Conservation (phyloP, 177 flowering plant genomes). For the Vitis hybrid region DNA sequence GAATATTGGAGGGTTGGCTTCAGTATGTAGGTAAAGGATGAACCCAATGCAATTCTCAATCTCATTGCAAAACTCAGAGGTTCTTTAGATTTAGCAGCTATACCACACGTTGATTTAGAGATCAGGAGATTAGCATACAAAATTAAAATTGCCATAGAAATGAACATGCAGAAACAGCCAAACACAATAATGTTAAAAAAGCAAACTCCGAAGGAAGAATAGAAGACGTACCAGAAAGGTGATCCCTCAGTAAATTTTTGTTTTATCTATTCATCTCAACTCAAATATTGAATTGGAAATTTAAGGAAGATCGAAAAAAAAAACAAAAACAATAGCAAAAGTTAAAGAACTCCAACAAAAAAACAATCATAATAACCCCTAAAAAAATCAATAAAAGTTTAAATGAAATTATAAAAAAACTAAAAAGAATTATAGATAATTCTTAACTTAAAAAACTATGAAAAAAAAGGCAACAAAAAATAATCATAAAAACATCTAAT, state of each 20-base stretch:
- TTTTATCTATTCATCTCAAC: too few species aligned
- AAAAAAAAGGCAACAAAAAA: too few species aligned
- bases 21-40: conserved; percentile 60
- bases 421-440: too few species aligned
- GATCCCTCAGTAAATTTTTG: conserved; percentile 25
- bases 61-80: conserved; percentile 40
- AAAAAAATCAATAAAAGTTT: too few species aligned
- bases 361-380: too few species aligned
- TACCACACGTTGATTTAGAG: conserved; percentile 6
- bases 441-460: too few species aligned
- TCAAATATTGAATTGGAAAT: too few species aligned
- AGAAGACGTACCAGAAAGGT: conserved; percentile 39
- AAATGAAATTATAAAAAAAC: too few species aligned
- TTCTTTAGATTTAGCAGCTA: conserved; percentile 33
- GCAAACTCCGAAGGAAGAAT: not conserved
- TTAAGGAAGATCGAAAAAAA: too few species aligned
- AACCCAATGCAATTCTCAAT: conserved; percentile 44
- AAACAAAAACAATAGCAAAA: too few species aligned
- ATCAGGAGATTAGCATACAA: not conserved
- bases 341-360: too few species aligned
- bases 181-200: not conserved
- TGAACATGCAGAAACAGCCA: not conserved
- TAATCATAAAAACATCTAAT: too few species aligned
- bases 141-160: not conserved
- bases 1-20: conserved; percentile 62